A percentile compares a stretch with the other conserved stretches of the same genome.
These are phyloP conservation scores for Globisporangium apiculatum DNA, from an alignment of 352 stramenopile species.

Conservation along the genomic window DNA sequence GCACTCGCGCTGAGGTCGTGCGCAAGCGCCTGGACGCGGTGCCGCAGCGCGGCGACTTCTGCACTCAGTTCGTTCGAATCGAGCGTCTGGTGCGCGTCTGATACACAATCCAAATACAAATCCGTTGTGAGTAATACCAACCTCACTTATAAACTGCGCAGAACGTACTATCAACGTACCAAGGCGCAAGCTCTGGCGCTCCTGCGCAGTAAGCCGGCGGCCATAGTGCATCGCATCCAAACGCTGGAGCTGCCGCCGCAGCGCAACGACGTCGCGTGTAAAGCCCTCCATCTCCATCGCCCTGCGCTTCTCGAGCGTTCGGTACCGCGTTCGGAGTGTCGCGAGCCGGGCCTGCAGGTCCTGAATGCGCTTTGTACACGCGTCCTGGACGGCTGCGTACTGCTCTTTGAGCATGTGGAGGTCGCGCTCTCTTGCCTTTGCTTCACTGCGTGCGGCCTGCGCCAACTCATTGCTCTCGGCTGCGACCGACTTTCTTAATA, in stretches of 20 bases:
- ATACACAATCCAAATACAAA: background rate
- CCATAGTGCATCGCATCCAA: conserved; percentile 69
- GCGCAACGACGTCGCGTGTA: conserved; percentile 45
- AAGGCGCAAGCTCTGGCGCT: conserved; percentile 36
- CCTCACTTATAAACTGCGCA: background rate
- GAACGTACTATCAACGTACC: conserved; percentile 13
- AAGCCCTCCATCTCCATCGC: conserved; percentile 85
- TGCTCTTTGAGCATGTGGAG: conserved; percentile 71
- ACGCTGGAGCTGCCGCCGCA: conserved; percentile 66
- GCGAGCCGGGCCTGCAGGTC: conserved; percentile 62
- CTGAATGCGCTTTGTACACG: conserved; percentile 57
- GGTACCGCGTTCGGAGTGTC: conserved; percentile 53
- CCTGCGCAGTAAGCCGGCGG: conserved; percentile 30
- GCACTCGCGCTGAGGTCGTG: conserved; percentile 21
- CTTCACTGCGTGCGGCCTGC: conserved; percentile 48
- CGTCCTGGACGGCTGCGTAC: conserved; percentile 67
- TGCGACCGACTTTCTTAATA: conserved; percentile 32
- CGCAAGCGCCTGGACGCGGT: conserved; percentile 56
- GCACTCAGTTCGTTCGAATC: conserved; percentile 53
- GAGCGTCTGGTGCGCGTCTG: conserved; percentile 46
- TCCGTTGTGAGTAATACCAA: background rate
- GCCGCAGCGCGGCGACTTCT: conserved; percentile 51
- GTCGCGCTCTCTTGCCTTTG: conserved; percentile 52
- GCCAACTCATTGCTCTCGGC: conserved; percentile 54
- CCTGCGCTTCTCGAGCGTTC: conserved; percentile 51